Conservation (phyloP, 1,284 basidiomycete genomes). For the Cutaneotrichosporon spelunceum region DNA sequence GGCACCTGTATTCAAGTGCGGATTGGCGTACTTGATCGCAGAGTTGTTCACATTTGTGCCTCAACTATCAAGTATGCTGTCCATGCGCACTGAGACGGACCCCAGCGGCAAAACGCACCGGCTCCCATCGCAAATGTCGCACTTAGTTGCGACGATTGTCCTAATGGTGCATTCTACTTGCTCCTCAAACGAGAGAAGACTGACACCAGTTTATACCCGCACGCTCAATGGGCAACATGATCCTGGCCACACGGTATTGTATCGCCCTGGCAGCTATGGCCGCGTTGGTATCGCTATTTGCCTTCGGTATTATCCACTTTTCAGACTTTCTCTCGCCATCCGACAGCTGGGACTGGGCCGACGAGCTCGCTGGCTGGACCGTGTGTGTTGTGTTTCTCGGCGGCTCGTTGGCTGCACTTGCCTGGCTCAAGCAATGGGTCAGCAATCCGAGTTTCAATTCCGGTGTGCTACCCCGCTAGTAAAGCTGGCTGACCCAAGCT, state of each 20-base stretch:
- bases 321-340: constrained; percentile 58
- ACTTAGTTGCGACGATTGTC: constrained; percentile 86
- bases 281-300: constrained; percentile 77
- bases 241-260: constrained; percentile 56
- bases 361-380: constrained; percentile 48
- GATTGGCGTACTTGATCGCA: constrained; percentile 81
- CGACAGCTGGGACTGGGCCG: constrained; percentile 43
- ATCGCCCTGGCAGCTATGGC: constrained; percentile 61
- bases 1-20: constrained; percentile 73
- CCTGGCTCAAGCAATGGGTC: constrained; percentile 76
- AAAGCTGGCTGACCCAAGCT: constrained; percentile 54
- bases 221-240: constrained; percentile 84
- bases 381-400: constrained; percentile 77
- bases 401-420: constrained; percentile 71
- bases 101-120: constrained; percentile 48
- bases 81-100: constrained; percentile 55
- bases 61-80: constrained; percentile 43
- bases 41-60: constrained; percentile 91
- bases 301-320: constrained; percentile 75
- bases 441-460: constrained; percentile 85
- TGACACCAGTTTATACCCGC: constrained; percentile 57
- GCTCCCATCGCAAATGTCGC: constrained; percentile 68
- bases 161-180: constrained; percentile 49
- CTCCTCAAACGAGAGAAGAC: constrained; percentile 35
- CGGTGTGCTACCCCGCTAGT: constrained; percentile 53